Conservation (phyloP, 345 rosid genomes). For the sweet orange (Citrus sinensis) region DNA sequence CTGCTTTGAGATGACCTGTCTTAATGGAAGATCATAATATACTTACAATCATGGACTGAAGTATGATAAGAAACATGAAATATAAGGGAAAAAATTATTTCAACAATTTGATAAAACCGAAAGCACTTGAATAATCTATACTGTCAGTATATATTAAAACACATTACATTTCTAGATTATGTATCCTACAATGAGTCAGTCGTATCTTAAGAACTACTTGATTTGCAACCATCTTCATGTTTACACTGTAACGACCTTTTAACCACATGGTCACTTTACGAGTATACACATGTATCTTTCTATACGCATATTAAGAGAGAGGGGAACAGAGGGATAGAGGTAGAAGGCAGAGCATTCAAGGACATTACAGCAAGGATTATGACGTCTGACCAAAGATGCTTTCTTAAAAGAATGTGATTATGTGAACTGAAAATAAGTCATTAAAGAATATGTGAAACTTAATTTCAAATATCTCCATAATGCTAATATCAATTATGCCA, state of each 20-base stretch:
- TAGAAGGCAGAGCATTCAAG: not conserved
- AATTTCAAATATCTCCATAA: not conserved
- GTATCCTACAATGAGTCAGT: not conserved
- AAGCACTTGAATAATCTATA: not conserved
- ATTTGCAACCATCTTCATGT: no score
- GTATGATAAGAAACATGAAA: not conserved
- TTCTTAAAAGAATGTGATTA: not conserved
- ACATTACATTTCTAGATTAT: not conserved
- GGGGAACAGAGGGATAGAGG: not conserved
- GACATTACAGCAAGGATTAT: not conserved
- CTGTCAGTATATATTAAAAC: not conserved
- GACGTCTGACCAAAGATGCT: not conserved
- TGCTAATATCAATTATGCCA: not conserved
- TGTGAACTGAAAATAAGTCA: not conserved
- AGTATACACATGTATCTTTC: not conserved
- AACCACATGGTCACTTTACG: not conserved
- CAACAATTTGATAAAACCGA: not conserved
- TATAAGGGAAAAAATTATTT: not conserved
- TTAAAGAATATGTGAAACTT: not conserved
- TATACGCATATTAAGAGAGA: no score
- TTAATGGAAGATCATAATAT: conserved; percentile 16
- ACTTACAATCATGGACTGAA: conserved; percentile 3
- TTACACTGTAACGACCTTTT: no score
- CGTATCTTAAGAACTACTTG: not conserved
- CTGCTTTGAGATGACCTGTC: conserved; percentile 56